Base-by-base conservation (phyloP, 192 early-diverging fungal genomes). In the Coemansia javaensis region DNA sequence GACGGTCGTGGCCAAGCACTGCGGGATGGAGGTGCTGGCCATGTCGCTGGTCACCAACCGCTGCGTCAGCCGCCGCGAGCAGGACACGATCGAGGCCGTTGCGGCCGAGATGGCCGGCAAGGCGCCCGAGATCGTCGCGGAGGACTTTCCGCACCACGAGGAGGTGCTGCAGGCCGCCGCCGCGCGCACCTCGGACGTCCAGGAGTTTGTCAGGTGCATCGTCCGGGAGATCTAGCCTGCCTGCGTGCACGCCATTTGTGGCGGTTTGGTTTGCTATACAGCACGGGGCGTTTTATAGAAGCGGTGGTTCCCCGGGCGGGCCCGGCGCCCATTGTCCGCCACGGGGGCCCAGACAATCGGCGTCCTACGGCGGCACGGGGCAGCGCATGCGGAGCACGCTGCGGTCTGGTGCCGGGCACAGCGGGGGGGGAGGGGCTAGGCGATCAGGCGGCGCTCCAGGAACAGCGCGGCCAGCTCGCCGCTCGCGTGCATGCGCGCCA, bases 11-110 rank as follows among this genome's bases (percentile, higher is more conserved):
- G 91, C 91, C 15, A 80, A 84, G 33, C 93, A 97, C 66, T 81
- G 82, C 38, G 90, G 90, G 12, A 81, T 97, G 59, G 78, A 83
- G 44, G 87, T 93, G 0, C 63, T 97, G 32, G 91, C 88, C 17
- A 60, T 93, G 41, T 79, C 80, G 40, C 77, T 97, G 47, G 83
- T 94, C 44, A 93, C 93, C 25, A 92, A 92, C 68, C 77, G 73
- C 38, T 86, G 82, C 24, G 77, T 75, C 12, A 50, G 49, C 50
- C 64, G 65, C 27, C 44, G 51, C 30, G 72, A 75, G 56, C 37
- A 44, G 13, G 27, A 58, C 43, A 59, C 60, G 10, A 50, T 75
- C 39, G 65, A 67, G 24, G 49, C 43, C 9, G 39, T 66, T 23
- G 56, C 32, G 37, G 56, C 60, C 15, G 65, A 75, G 53, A 52